A percentile compares a stretch with the other conserved stretches of the same genome.
Conservation (phyloP, 2,329 filamentous ascomycete genomes). For the Neonectria ditissima region DNA sequence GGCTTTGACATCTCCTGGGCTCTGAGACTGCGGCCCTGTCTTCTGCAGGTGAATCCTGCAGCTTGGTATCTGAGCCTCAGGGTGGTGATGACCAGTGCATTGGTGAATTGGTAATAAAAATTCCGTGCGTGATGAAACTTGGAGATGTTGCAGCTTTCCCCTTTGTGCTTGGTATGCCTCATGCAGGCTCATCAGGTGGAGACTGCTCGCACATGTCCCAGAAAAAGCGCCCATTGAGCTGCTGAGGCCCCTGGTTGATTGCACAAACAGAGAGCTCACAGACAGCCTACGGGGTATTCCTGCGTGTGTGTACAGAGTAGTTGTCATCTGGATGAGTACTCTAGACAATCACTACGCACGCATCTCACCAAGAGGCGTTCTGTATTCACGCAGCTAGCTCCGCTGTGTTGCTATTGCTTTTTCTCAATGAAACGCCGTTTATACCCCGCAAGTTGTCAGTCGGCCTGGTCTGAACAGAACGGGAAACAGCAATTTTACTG, state of each 20-base stretch:
- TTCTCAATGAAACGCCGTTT: constrained; percentile 28
- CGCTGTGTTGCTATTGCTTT: constrained; percentile 11
- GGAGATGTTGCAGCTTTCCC: constrained; percentile 24
- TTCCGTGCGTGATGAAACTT: constrained; percentile 21
- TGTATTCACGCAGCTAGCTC: constrained; percentile 5
- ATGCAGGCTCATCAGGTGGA: constrained; percentile 16
- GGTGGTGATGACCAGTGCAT: constrained; percentile 17
- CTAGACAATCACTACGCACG: background rate
- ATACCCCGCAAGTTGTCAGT: constrained; percentile 32
- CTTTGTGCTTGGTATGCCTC: constrained; percentile 11
- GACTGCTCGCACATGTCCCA: constrained; percentile 5
- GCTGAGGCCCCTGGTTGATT: constrained; percentile 5
- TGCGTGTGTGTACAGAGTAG: too few relatives aligned
- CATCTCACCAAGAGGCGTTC: constrained; percentile 10
- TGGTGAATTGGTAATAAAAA: constrained; percentile 13
- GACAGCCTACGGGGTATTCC: constrained; percentile 3
- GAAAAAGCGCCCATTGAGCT: constrained; percentile 6
- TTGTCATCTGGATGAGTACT: too few relatives aligned
- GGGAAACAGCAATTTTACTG: constrained; percentile 4
- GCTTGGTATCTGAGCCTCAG: constrained; percentile 8
- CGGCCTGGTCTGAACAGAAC: constrained; percentile 15
- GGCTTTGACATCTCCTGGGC: constrained; percentile 11
- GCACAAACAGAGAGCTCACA: constrained; percentile 11
- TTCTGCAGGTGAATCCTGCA: constrained; percentile 17
- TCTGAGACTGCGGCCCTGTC: constrained; percentile 19